Evolutionary conservation across 1,139 yeast genomes (phyloP), one percentile per base, ranked within the genome.

Genomic region (Meyerozyma elateridarum): DNA sequence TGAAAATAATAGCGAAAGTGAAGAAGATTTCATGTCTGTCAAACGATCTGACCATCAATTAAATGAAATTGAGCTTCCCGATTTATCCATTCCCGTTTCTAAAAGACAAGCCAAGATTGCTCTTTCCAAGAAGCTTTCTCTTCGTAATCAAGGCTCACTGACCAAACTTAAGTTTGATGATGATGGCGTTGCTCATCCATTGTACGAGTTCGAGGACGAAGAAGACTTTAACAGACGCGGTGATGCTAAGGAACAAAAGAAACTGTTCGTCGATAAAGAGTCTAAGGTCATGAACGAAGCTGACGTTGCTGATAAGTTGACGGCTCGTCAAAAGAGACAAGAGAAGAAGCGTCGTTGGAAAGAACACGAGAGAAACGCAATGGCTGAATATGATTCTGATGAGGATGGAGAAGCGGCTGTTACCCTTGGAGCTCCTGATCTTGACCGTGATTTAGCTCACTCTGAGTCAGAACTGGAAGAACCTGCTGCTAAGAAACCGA

Each of bases 321-420:
- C 79, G n/a, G 96, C 88, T n/a, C 79, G 73, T 50, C 80, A 78
- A 42, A 91, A 88, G 66, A 76, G 79, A 46, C 79, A 73, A 36
- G 98, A 89, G 44, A 89, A 87, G 79, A 89, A 89, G 62, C 73
- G 96, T 52, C 79, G 78, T 59, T 74, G 95, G 54, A 79, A 82
- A 59, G 98, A 91, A 52, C 64, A 76, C 18, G 91, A 85, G 59
- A 73, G 76, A 51, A 52, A 59, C 33, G 56, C 59, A 22, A 84
- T 70, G 28, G 52, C 45, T 5, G 71, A 61, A 14, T 64, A 51
- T 6, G 66, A 54, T 15, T 64, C 50, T 24, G 64, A 50, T 8
- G 54, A 41, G 8, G 59, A 48, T 7, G 52, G 40, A n/a, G 60
- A 50, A 7, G 45, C 46, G 4, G 57, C 51, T 12, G 51, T 44